Evolutionary conservation across 2,329 filamentous ascomycete genomes (phyloP), one percentile per base, ranked within the genome.

Genomic region (Phoma sp.): DNA sequence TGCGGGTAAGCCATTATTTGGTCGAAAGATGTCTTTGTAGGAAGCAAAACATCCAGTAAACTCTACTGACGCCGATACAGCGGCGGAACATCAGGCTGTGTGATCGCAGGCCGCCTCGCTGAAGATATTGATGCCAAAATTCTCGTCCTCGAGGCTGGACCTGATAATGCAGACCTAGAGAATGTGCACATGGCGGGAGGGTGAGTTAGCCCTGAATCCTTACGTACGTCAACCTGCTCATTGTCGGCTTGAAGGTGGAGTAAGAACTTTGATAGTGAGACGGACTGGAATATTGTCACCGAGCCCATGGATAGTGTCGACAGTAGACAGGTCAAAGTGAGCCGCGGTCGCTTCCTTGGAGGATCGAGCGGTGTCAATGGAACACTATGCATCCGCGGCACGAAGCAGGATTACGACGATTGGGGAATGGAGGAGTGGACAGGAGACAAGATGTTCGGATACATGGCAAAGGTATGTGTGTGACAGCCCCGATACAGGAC

Each of bases 341-440:
- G 78, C 47, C 73, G 81, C 43, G 81, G 81, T 31, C 79, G 78
- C 44, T 81, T 82, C 51, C 72, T 83, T 1, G 80, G 81, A 9
- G 81, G 81, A 12, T 81, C 74, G 6, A 81, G 78, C 46, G 80
- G 81, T 6, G 74, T 77, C 12, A 84, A 83, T 54, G 81, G 81
- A 2, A 83, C 80, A 1, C 63, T 83, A 3, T 80, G 79, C 48
- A 77, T 83, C 25, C 76, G 80, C 4, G 81, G 81, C 21, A 75
- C 73, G 9, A 80, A 78, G 63, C 80, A 82, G 39, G 76, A 77
- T 54, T 78, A 80, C 19, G 82, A 86, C 68, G 82, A 86, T 53
- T 85, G 84, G 84, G 77, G 70, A 2, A 59, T 83, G 50, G 79
- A 76, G 32, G 84, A 81, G 2, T 84, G 84, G 84, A 81, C 76